A percentile compares a stretch with the other conserved stretches of the same genome.
phyloP scores from a whole-genome alignment of 441 rosid species.

The Raphanus hybrid region DNA sequence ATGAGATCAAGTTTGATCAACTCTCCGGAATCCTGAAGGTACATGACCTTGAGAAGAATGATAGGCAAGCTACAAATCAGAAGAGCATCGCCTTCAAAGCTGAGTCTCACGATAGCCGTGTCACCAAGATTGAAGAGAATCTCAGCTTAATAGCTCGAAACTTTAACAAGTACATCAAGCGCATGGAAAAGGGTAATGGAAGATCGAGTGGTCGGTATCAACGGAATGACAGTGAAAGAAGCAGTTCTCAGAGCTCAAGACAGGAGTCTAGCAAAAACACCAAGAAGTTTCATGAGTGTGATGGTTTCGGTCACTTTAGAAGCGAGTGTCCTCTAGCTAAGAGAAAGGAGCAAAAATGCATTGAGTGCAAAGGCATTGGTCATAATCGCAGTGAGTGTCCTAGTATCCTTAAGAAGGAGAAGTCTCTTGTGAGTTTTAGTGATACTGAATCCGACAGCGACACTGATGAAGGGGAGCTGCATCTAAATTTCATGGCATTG shows the following conservation, averaged over 20 bases:
- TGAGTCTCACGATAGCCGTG: too few species aligned
- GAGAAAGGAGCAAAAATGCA: not conserved
- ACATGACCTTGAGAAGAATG: too few species aligned
- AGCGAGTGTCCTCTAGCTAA: not conserved
- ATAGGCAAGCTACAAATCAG: too few species aligned
- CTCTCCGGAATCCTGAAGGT: too few species aligned
- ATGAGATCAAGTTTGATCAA: too few species aligned
- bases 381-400: not conserved
- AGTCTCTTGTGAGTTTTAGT: not conserved
- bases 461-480: not conserved
- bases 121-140: too few species aligned
- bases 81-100: too few species aligned
- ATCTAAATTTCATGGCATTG: not conserved
- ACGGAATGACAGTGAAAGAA: not conserved
- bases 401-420: not conserved
- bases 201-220: not conserved
- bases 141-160: too few species aligned
- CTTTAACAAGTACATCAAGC: not conserved
- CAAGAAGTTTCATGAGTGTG: not conserved
- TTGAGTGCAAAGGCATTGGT: not conserved
- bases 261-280: not conserved
- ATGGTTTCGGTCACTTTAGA: not conserved
- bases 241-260: not conserved
- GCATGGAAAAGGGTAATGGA: not conserved
- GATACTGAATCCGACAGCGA: not conserved